Conservation (phyloP, 192 early-diverging fungal genomes). For the Backusella mclennaniae region DNA sequence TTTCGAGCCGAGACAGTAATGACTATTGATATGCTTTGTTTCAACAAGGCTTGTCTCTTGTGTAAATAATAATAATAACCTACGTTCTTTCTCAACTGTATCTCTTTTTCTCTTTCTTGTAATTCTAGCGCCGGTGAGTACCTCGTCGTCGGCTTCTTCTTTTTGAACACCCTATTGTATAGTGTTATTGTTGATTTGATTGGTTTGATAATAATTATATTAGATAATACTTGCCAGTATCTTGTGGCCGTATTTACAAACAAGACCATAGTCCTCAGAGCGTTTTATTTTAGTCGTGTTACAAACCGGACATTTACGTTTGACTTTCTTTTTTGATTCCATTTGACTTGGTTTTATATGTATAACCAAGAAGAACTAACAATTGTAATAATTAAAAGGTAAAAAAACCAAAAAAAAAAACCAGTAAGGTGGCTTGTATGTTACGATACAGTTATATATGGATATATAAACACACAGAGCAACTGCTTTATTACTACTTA, state of each 20-base stretch:
- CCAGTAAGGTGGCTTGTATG: background rate
- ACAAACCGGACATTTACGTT: conserved; percentile 28
- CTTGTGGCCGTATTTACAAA: conserved; percentile 41
- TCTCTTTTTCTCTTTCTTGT: background rate
- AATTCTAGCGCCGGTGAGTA: too few species aligned
- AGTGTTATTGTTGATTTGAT: background rate
- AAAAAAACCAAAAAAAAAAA: background rate
- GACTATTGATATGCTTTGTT: background rate
- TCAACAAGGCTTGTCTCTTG: background rate
- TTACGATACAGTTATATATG: too few species aligned
- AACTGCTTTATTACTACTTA: background rate
- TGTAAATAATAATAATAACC: background rate
- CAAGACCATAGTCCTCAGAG: conserved; percentile 9
- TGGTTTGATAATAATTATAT: background rate
- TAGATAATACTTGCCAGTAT: conserved; percentile 16
- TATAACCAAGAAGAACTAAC: background rate
- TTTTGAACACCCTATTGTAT: conserved; percentile 19
- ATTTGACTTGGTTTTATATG: background rate
- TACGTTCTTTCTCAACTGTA: background rate
- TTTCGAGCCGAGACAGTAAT: background rate
- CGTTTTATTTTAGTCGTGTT: conserved; percentile 15
- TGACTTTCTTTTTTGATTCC: background rate
- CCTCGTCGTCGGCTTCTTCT: conserved; percentile 19
- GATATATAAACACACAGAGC: too few species aligned
- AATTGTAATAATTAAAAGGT: background rate